Evolutionary conservation across 108 stramenopile species (phyloP).

Genomic region (Pseudonitzschia delicatissima): DNA sequence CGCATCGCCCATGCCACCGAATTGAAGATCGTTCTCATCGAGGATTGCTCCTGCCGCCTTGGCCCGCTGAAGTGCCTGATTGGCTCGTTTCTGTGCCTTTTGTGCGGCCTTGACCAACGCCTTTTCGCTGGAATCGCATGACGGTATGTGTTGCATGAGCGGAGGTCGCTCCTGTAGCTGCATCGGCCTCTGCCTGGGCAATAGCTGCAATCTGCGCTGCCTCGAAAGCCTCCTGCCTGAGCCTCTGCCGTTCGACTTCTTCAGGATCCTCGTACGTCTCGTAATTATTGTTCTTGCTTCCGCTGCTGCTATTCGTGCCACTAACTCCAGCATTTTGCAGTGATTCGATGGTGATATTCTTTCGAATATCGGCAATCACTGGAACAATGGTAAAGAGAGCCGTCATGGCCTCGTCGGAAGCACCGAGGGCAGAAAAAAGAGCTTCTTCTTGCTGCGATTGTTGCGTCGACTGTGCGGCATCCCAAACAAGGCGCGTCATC

Average conservation of each 20-base stretch:
- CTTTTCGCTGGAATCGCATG: conserved; percentile 45
- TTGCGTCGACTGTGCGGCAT: conserved; percentile 29
- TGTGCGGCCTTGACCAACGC: conserved; percentile 55
- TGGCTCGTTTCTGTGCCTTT: conserved; percentile 64
- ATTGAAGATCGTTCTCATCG: conserved; percentile 43
- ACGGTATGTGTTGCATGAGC: conserved; percentile 62
- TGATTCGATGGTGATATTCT: conserved; percentile 7
- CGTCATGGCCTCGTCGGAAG: conserved; percentile 50
- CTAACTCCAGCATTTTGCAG: not conserved
- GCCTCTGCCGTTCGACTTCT: conserved; percentile 36
- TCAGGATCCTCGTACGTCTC: conserved; percentile 26
- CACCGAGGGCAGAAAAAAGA: conserved; percentile 58
- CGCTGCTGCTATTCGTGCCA: not conserved
- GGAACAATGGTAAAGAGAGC: conserved; percentile 48
- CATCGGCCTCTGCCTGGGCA: conserved; percentile 47
- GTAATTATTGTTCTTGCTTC: conserved; percentile 1
- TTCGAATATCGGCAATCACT: conserved; percentile 31
- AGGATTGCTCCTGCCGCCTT: conserved; percentile 74
- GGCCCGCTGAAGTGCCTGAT: conserved; percentile 55
- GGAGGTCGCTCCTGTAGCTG: conserved; percentile 2
- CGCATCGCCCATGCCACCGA: conserved; percentile 11
- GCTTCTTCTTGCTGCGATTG: conserved; percentile 45
- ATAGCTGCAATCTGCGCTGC: conserved; percentile 62
- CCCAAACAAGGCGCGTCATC: conserved; percentile 34
- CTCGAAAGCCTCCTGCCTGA: conserved; percentile 59